Conservation (phyloP, 1,284 basidiomycete genomes). For the Dichomitus squalens region DNA sequence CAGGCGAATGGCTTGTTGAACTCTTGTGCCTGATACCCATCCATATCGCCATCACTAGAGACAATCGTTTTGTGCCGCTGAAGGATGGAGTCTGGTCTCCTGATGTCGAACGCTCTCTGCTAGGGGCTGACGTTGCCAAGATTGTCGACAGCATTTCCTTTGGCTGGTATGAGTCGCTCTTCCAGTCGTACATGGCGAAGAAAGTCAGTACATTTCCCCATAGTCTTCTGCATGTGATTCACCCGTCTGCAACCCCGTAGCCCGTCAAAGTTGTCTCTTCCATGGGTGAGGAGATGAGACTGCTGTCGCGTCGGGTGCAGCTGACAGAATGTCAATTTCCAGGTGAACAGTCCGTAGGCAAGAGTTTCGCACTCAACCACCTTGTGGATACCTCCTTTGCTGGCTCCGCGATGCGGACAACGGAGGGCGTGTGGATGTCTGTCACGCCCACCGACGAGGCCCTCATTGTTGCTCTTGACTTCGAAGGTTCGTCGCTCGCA, state of each 20-base stretch:
- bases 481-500: slow-evolving; percentile 47
- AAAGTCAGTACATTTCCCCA: slow-evolving; percentile 41
- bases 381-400: slow-evolving; percentile 66
- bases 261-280: slow-evolving; percentile 66
- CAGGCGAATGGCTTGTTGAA: slow-evolving; percentile 65
- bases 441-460: slow-evolving; percentile 59
- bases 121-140: slow-evolving; percentile 59
- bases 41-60: slow-evolving; percentile 57
- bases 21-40: slow-evolving; percentile 66
- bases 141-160: slow-evolving; percentile 60
- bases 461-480: slow-evolving; percentile 62
- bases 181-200: slow-evolving; percentile 60
- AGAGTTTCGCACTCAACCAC: slow-evolving; percentile 64
- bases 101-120: slow-evolving; percentile 50
- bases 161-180: slow-evolving; percentile 69
- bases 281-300: slow-evolving; percentile 47
- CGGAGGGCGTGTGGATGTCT: slow-evolving; percentile 72
- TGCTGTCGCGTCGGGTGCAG: background rate
- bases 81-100: slow-evolving; percentile 58
- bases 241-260: slow-evolving; percentile 33
- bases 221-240: background rate
- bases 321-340: slow-evolving; percentile 7
- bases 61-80: slow-evolving; percentile 61
- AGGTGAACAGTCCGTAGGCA: slow-evolving; percentile 63
- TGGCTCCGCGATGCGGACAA: slow-evolving; percentile 68